These are phyloP conservation scores for Mucor indicus DNA, from an alignment of 371 early-diverging fungal genomes.

Conservation along the genomic window DNA sequence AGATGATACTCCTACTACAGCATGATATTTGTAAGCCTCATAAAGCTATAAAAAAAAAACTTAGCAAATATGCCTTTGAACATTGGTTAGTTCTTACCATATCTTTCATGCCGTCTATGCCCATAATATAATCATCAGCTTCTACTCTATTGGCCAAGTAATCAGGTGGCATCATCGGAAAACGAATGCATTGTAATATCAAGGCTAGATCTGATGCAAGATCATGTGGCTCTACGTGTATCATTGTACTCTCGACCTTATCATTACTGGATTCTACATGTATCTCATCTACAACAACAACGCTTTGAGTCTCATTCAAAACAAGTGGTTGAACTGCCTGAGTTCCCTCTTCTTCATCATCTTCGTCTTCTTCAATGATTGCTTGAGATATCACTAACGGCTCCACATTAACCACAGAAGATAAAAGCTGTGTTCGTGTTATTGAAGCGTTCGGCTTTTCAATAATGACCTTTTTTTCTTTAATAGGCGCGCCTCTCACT, in stretches of 20 bases:
- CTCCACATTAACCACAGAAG: constrained; percentile 8
- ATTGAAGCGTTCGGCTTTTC: constrained; percentile 1
- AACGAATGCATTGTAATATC: constrained; percentile 50
- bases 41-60: constrained; percentile 31
- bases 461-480: not conserved
- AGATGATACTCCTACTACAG: constrained; percentile 11
- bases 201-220: constrained; percentile 8
- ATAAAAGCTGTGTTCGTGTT: constrained; percentile 8
- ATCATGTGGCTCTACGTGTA: not conserved
- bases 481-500: constrained; percentile 5
- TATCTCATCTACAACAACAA: no score
- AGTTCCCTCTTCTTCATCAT: not conserved
- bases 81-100: constrained; percentile 21
- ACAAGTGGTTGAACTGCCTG: no score
- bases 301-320: not conserved
- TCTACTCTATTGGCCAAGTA: constrained; percentile 51
- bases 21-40: constrained; percentile 58
- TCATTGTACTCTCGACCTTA: not conserved
- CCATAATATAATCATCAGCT: constrained; percentile 46
- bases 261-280: not conserved
- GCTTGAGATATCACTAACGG: constrained; percentile 6
- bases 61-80: not conserved
- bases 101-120: constrained; percentile 50
- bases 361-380: constrained; percentile 6
- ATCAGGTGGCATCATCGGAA: constrained; percentile 52